These are phyloP conservation scores for Gypsophila paniculata DNA, from an alignment of 179 eudicot species.

Conservation along the genomic window DNA sequence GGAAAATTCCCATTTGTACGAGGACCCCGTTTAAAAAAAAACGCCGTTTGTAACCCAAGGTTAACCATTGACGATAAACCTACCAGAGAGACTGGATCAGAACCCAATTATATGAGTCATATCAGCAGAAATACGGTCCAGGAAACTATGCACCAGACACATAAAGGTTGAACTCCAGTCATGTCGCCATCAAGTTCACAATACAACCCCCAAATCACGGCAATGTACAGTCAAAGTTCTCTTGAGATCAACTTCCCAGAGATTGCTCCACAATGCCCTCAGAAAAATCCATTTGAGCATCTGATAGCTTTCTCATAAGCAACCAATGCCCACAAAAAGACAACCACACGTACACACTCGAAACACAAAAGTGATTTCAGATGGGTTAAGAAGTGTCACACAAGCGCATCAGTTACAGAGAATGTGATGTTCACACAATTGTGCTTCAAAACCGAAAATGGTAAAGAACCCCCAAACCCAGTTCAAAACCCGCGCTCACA, in stretches of 20 bases:
- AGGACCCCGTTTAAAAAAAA: too few species aligned
- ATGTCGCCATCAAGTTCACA: background rate
- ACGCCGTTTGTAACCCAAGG: background rate
- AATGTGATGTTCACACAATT: slow-evolving; percentile 17
- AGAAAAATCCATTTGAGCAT: slow-evolving; percentile 12
- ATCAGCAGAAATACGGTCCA: slow-evolving; percentile 6
- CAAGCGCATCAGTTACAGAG: slow-evolving; percentile 16
- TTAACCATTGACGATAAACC: slow-evolving; percentile 6
- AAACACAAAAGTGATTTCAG: slow-evolving; percentile 13
- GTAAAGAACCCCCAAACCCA: slow-evolving; percentile 45
- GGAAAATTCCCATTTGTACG: background rate
- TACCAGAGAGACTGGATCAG: slow-evolving; percentile 15
- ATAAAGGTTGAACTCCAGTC: background rate
- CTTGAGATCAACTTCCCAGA: slow-evolving; percentile 16
- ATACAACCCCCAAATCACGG: slow-evolving; percentile 13
- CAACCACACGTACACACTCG: slow-evolving; percentile 7
- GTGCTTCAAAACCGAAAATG: slow-evolving; percentile 36
- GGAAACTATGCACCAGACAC: slow-evolving; percentile 10
- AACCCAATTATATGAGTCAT: background rate
- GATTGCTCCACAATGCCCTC: slow-evolving; percentile 3
- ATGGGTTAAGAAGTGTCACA: slow-evolving; percentile 10
- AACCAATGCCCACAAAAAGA: slow-evolving; percentile 22
- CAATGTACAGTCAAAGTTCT: background rate
- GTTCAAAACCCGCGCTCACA: slow-evolving; percentile 39
- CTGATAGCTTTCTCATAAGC: slow-evolving; percentile 10